phyloP scores from a whole-genome alignment of 441 rosid species.

The Macaranga tanarius region DNA sequence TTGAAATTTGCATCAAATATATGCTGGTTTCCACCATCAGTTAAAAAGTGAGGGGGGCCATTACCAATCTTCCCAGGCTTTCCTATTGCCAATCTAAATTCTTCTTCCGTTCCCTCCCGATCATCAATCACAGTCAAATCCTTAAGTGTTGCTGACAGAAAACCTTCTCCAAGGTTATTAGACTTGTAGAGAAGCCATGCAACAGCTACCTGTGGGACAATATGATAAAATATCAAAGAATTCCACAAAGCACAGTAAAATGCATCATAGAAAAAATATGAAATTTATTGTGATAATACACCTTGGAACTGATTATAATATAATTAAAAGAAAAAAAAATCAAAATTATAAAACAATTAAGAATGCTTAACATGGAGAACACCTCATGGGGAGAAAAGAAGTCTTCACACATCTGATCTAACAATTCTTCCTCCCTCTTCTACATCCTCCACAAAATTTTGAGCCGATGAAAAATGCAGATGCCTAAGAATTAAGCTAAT shows the following conservation, averaged over 20 bases:
- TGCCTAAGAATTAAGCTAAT: neutral
- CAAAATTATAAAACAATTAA: neutral
- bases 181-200: constrained; percentile 92
- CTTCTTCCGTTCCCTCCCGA: constrained; percentile 88
- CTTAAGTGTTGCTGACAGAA: constrained; percentile 83
- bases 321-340: neutral
- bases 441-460: neutral
- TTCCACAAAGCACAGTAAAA: neutral
- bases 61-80: constrained; percentile 52
- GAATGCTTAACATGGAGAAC: neutral
- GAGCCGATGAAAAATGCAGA: neutral
- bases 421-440: neutral
- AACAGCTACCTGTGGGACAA: constrained; percentile 58
- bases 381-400: neutral
- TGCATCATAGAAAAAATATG: neutral
- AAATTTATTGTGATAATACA: neutral
- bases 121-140: constrained; percentile 86
- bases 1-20: constrained; percentile 33
- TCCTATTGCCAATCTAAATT: constrained; percentile 81
- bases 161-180: constrained; percentile 62
- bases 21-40: constrained; percentile 35
- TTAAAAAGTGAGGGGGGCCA: constrained; percentile 32
- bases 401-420: neutral
- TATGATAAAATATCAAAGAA: constrained; percentile 12
- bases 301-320: neutral